phyloP scores from a whole-genome alignment of 2,329 filamentous ascomycete genomes.

The Fusarium nisikadoi region DNA sequence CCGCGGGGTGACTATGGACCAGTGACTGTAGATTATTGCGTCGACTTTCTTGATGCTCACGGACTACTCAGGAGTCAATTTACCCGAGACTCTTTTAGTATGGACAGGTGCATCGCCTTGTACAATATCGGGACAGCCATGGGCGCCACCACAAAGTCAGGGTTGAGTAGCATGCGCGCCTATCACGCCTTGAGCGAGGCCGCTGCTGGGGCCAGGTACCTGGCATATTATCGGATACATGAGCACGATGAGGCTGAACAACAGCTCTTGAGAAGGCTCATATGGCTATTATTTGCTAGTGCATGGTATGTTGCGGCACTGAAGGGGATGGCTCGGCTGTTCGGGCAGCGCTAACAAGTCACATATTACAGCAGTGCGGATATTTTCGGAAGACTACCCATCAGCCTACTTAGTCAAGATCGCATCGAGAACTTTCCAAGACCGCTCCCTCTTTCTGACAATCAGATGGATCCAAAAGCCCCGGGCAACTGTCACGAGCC shows the following conservation, averaged over 20 bases:
- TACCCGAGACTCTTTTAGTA: constrained; percentile 34
- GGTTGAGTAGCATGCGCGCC: constrained; percentile 29
- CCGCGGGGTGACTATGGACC: constrained; percentile 41
- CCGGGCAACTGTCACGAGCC: neutral
- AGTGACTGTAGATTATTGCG: constrained; percentile 45
- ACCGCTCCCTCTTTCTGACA: constrained; percentile 44
- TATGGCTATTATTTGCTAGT: constrained; percentile 49
- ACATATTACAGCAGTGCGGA: constrained; percentile 40
- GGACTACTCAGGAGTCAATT: constrained; percentile 38
- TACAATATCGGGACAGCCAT: constrained; percentile 49
- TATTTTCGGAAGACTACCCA: constrained; percentile 44
- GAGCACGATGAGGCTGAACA: constrained; percentile 42
- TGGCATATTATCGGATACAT: constrained; percentile 44
- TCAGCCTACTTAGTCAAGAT: constrained; percentile 43
- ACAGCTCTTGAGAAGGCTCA: constrained; percentile 49
- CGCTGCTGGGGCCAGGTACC: constrained; percentile 45
- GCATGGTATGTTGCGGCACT: constrained; percentile 35
- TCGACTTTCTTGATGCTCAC: constrained; percentile 45
- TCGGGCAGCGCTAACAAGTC: neutral
- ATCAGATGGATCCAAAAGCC: constrained; percentile 44
- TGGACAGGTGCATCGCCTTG: constrained; percentile 52
- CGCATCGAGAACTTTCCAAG: constrained; percentile 34
- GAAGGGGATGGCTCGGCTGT: neutral
- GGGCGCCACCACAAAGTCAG: constrained; percentile 15
- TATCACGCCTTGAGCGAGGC: constrained; percentile 43